Base-by-base conservation (phyloP, 495 filamentous ascomycete species). In the Diplogelasinospora grovesii region DNA sequence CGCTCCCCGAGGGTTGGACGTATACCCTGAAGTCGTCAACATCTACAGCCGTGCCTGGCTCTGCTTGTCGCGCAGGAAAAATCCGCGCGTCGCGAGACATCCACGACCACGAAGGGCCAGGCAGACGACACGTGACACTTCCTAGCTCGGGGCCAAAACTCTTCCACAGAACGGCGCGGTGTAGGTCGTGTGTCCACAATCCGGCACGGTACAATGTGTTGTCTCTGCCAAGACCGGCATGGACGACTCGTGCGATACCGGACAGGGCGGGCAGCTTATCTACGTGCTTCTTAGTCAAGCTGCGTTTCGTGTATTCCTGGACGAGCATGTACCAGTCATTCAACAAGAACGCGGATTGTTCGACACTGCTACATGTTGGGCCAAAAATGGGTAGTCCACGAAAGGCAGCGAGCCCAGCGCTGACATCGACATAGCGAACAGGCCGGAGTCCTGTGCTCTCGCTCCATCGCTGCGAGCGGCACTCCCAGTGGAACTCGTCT, bases 241-340 rank as follows among this genome's bases (percentile, higher is more conserved):
- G 22, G 19, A 53, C 39, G 8, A 27, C 42, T 16, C 23, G 39
- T 16, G 56, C 50, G 20, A 59, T 43, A 8, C 50, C 56, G 6
- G 56, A 57, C 7, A 59, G 35, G n/a, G 54, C 56, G 14, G 50
- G 32, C 18, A 59, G 34, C 32, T 50, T 56, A 36, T 59, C 56
- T 5, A 15, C 16, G 21, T 29, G 31, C 27, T 19, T 20, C 4
- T 22, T 13, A 15, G 46, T 54, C 37, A 59, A 25, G 9, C 42
- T 16, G 32, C 39, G 30, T 21, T 37, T 31, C 16, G 44, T 44
- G 38, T 54, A 59, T 11, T 30, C 23, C n/a, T 46, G 25, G 5
- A 53, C 27, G 18, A 52, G 28, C 18, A 31, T 22, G 21, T 51
- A 35, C 52, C 48, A 58, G 32, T 39, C 48, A 9, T 37, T 11